These are phyloP conservation scores for Penicillium freii DNA, from an alignment of 2,329 filamentous ascomycete species.

Conservation along the genomic window DNA sequence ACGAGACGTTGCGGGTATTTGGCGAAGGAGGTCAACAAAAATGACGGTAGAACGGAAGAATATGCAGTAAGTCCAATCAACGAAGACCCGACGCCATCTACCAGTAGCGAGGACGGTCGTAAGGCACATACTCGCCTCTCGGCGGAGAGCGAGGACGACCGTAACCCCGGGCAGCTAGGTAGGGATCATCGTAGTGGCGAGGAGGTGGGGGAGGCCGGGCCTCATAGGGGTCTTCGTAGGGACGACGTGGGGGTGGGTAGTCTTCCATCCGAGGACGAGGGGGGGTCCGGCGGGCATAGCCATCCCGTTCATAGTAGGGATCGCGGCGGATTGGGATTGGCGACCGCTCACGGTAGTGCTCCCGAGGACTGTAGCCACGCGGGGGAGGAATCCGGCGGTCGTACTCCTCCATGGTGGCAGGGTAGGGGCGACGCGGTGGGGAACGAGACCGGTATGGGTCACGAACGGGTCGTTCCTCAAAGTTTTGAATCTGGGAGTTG, in stretches of 20 bases:
- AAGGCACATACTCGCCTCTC: slow-evolving; percentile 41
- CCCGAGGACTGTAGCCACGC: slow-evolving; percentile 79
- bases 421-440: slow-evolving; percentile 62
- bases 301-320: slow-evolving; percentile 75
- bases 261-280: slow-evolving; percentile 76
- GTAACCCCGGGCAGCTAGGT: slow-evolving; percentile 56
- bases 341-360: slow-evolving; percentile 84
- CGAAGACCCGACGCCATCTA: slow-evolving; percentile 27
- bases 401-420: slow-evolving; percentile 69
- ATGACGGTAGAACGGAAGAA: slow-evolving; percentile 20
- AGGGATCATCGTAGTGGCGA: slow-evolving; percentile 58
- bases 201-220: slow-evolving; percentile 52
- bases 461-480: slow-evolving; percentile 67
- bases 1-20: slow-evolving; percentile 25
- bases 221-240: slow-evolving; percentile 62
- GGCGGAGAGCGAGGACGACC: slow-evolving; percentile 48
- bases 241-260: slow-evolving; percentile 61
- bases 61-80: slow-evolving; percentile 4
- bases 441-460: slow-evolving; percentile 79
- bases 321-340: slow-evolving; percentile 68
- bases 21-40: slow-evolving; percentile 11
- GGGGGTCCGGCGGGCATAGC: slow-evolving; percentile 74
- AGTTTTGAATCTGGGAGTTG: slow-evolving; percentile 60
- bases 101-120: slow-evolving; percentile 48
- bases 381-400: slow-evolving; percentile 76